phyloP scores from a whole-genome alignment of 805 yeast genomes.

The Yarrowia phangngaensis region DNA sequence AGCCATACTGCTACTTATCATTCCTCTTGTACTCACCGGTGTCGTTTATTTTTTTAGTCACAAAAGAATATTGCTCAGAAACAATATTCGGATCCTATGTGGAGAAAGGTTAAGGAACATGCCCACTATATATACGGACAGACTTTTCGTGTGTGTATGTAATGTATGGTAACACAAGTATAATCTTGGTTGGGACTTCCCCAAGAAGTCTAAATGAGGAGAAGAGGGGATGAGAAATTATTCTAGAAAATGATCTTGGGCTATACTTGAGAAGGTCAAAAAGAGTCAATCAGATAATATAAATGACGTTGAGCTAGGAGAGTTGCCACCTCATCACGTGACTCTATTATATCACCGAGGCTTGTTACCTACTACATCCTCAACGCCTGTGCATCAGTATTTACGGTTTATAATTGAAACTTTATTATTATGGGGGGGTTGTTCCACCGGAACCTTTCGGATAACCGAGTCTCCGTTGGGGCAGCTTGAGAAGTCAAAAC shows the following conservation, averaged over 20 bases:
- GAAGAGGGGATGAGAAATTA: too few species aligned
- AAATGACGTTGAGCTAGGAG: too few species aligned
- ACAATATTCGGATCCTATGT: slow-evolving; percentile 21
- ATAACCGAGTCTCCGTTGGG: slow-evolving; percentile 21
- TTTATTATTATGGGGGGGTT: slow-evolving; percentile 1
- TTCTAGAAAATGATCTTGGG: too few species aligned
- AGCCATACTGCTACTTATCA: background rate
- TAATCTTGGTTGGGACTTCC: slow-evolving; percentile 25
- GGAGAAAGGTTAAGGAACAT: slow-evolving; percentile 19
- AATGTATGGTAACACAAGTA: slow-evolving; percentile 3
- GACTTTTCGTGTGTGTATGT: slow-evolving; percentile 10
- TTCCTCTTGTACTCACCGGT: slow-evolving; percentile 7
- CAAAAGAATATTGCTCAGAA: slow-evolving; percentile 7
- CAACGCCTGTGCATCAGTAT: too few species aligned
- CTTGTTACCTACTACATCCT: too few species aligned
- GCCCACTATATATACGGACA: slow-evolving; percentile 13
- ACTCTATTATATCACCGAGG: too few species aligned
- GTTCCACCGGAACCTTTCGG: slow-evolving; percentile 22
- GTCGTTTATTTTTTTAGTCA: slow-evolving; percentile 16
- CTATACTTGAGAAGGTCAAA: too few species aligned
- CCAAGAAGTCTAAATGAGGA: too few species aligned
- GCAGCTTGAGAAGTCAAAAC: too few species aligned
- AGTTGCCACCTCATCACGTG: too few species aligned
- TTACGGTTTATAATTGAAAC: too few species aligned
- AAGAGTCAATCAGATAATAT: too few species aligned